Percentiles rank a stretch among this genome's conserved stretches.
phyloP scores from a whole-genome alignment of 1,139 yeast species.

The Lodderomyces metapsilosis region DNA sequence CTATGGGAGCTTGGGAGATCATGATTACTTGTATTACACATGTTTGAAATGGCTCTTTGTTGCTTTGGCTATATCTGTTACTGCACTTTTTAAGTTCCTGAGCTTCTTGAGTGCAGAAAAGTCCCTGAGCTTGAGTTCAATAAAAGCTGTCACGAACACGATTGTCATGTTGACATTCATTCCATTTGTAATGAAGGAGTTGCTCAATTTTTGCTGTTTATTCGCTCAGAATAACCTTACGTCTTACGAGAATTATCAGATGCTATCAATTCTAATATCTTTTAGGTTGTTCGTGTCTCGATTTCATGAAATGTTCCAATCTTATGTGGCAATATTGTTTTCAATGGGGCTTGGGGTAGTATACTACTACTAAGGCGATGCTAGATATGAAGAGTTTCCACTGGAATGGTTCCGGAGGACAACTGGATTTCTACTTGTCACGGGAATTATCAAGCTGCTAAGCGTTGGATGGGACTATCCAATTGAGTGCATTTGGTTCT shows the following conservation, averaged over 20 bases:
- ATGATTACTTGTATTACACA: slow-evolving; percentile 20
- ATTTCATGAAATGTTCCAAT: slow-evolving; percentile 8
- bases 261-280: no score
- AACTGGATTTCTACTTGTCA: slow-evolving; percentile 14
- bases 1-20: slow-evolving; percentile 29
- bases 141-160: slow-evolving; percentile 33
- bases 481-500: slow-evolving; percentile 16
- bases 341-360: slow-evolving; percentile 43
- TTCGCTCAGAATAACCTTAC: slow-evolving; percentile 20
- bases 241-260: background rate
- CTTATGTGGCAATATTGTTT: slow-evolving; percentile 25
- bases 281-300: no score
- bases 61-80: slow-evolving; percentile 19
- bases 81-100: slow-evolving; percentile 25
- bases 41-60: slow-evolving; percentile 18
- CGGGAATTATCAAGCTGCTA: slow-evolving; percentile 9
- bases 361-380: slow-evolving; percentile 26
- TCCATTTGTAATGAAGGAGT: slow-evolving; percentile 20
- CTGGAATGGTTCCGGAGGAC: slow-evolving; percentile 19
- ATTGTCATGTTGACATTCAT: slow-evolving; percentile 30
- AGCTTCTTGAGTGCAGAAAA: slow-evolving; percentile 28
- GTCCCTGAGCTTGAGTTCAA: slow-evolving; percentile 29
- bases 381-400: slow-evolving; percentile 31
- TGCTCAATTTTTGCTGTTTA: slow-evolving; percentile 14
- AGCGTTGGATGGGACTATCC: background rate